Evolutionary conservation across 2,329 filamentous ascomycete genomes (phyloP).

Genomic region (Ophiostoma sp.): DNA sequence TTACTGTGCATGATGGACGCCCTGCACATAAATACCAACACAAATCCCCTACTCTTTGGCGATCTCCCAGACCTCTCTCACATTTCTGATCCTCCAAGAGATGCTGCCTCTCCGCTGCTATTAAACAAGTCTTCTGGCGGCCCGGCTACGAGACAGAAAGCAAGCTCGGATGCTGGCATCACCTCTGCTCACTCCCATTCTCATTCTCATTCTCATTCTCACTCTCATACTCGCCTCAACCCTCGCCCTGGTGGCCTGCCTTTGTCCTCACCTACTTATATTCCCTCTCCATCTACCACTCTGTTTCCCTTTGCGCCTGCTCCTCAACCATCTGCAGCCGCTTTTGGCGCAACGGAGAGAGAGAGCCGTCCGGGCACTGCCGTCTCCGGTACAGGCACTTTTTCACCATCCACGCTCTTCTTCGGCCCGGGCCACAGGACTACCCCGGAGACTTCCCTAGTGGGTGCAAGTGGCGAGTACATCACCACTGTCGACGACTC

Average conservation of each 20-base stretch:
- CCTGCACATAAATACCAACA: constrained; percentile 14
- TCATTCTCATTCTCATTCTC: not conserved
- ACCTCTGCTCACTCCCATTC: constrained; percentile 16
- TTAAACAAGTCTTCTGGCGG: not conserved
- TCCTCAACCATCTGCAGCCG: not conserved
- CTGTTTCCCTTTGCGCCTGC: not conserved
- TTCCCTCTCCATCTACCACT: not conserved
- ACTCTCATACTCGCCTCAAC: not conserved
- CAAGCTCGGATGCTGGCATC: constrained; percentile 22
- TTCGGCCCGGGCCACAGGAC: constrained; percentile 42
- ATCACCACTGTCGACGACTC: constrained; percentile 51
- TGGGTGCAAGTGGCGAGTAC: constrained; percentile 50
- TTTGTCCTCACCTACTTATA: not conserved
- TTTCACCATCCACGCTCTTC: constrained; percentile 46
- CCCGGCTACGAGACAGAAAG: constrained; percentile 19
- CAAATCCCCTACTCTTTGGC: constrained; percentile 21
- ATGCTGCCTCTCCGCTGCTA: not conserved
- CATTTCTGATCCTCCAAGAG: constrained; percentile 11
- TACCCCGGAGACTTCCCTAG: constrained; percentile 44
- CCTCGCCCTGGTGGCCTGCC: not conserved
- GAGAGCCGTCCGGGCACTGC: not conserved
- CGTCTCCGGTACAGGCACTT: not conserved
- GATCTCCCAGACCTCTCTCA: constrained; percentile 22
- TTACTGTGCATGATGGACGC: constrained; percentile 13
- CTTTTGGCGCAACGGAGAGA: not conserved